phyloP scores from a whole-genome alignment of 495 filamentous ascomycete genomes.

The Opeltia flavorubescens region DNA sequence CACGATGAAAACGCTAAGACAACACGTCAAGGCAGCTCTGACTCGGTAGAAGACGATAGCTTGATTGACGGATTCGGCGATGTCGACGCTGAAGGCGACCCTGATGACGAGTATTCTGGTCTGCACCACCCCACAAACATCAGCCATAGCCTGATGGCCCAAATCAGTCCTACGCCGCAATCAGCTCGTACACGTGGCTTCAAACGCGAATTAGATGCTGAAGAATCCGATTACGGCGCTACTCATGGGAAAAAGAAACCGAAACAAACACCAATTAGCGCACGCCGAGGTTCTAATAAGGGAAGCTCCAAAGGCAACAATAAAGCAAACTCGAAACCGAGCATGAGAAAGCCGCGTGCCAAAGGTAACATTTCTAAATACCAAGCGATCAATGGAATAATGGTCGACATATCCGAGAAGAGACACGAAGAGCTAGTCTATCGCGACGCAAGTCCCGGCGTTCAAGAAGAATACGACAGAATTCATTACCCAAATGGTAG shows the following conservation, averaged over 20 bases:
- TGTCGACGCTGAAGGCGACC: background rate
- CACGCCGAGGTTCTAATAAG: too few species aligned
- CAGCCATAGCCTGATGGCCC: background rate
- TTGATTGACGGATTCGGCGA: background rate
- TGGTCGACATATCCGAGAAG: background rate
- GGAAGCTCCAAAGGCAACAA: background rate
- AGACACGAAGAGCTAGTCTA: background rate
- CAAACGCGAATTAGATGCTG: background rate
- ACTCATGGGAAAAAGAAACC: background rate
- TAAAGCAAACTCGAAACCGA: background rate
- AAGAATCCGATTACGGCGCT: background rate
- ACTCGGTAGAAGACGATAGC: background rate
- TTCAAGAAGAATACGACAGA: background rate
- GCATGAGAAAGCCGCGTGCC: background rate
- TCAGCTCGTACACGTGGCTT: background rate
- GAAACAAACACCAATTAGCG: too few species aligned
- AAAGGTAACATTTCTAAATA: background rate
- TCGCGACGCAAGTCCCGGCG: background rate
- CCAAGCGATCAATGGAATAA: background rate
- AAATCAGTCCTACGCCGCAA: too few species aligned
- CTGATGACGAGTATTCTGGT: background rate
- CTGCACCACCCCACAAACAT: background rate
- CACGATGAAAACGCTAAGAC: conserved; percentile 8
- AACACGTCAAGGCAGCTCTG: background rate
- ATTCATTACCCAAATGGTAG: background rate